Percentiles rank a stretch among this genome's conserved stretches.
These are phyloP conservation scores for Microdochium paspali DNA, from an alignment of 2,329 filamentous ascomycete species.

Conservation along the genomic window DNA sequence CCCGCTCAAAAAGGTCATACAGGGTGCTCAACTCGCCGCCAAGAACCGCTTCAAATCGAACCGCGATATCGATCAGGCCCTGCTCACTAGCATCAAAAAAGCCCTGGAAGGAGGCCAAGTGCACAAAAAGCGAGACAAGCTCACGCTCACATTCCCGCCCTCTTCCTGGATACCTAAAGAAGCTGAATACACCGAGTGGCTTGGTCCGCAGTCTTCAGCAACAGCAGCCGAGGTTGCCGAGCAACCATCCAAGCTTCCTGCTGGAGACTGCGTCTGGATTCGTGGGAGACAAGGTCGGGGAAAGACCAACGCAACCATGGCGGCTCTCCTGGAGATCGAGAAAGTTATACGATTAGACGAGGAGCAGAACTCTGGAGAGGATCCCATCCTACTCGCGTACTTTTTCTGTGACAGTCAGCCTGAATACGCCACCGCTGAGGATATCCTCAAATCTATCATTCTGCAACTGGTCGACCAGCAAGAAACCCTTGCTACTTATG, in stretches of 20 bases:
- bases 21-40: conserved; percentile 21
- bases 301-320: conserved; percentile 29
- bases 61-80: conserved; percentile 21
- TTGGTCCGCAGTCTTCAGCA: conserved; percentile 8
- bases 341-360: conserved; percentile 11
- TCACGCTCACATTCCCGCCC: conserved; percentile 18
- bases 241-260: conserved; percentile 1
- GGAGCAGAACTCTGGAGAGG: conserved; percentile 11
- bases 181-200: conserved; percentile 23
- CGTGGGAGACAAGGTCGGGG: conserved; percentile 30
- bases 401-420: conserved; percentile 28
- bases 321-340: conserved; percentile 26
- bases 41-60: conserved; percentile 27
- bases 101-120: conserved; percentile 22
- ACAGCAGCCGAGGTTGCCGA: conserved; percentile 3
- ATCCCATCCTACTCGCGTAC: conserved; percentile 24
- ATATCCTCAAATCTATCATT: conserved; percentile 28
- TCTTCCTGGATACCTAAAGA: conserved; percentile 29
- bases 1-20: conserved; percentile 25
- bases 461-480: conserved; percentile 26
- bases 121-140: conserved; percentile 20
- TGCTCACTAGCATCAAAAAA: conserved; percentile 21
- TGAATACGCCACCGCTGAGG: conserved; percentile 29
- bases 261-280: conserved; percentile 26
- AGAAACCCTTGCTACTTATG: conserved; percentile 21